A percentile compares a stretch with the other conserved stretches of the same genome.
Evolutionary conservation across 345 rosid genomes (phyloP).

Genomic region (Cardamine chenopodiifolia): DNA sequence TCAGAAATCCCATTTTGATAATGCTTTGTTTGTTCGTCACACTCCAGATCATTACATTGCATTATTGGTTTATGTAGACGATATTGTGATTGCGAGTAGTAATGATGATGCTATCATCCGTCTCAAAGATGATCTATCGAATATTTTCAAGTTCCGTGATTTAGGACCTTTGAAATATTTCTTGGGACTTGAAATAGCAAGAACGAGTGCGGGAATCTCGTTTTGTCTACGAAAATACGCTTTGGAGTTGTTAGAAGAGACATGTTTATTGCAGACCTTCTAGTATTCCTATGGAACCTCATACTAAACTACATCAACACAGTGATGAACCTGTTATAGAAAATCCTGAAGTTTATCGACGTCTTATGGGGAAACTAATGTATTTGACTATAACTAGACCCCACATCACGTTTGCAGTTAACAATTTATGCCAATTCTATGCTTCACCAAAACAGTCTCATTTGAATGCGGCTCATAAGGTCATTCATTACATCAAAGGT

Average conservation of each 20-base stretch:
- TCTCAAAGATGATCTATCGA: rapidly evolving
- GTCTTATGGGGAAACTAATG: too few relatives aligned
- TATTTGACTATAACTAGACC: too few relatives aligned
- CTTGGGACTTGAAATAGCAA: not conserved
- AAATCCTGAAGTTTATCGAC: too few relatives aligned
- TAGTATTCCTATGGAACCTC: too few relatives aligned
- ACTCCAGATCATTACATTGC: not conserved
- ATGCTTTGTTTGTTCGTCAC: not conserved
- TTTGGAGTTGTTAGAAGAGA: too few relatives aligned
- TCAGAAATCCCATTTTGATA: not conserved
- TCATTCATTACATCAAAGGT: too few relatives aligned
- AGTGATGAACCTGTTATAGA: too few relatives aligned
- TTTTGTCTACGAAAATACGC: not conserved
- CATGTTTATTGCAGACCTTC: too few relatives aligned
- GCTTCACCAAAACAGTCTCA: too few relatives aligned
- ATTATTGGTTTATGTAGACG: not conserved
- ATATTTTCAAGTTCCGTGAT: not conserved
- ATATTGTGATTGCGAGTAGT: not conserved
- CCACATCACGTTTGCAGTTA: too few relatives aligned
- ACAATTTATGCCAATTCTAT: too few relatives aligned
- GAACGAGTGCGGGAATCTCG: not conserved
- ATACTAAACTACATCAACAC: rapidly evolving
- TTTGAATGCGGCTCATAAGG: too few relatives aligned
- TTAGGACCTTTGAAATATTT: not conserved
- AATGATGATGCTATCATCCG: rapidly evolving